A percentile compares a stretch with the other conserved stretches of the same genome.
These are phyloP conservation scores for Candida caryicola DNA, from an alignment of 805 yeast species.

Conservation along the genomic window DNA sequence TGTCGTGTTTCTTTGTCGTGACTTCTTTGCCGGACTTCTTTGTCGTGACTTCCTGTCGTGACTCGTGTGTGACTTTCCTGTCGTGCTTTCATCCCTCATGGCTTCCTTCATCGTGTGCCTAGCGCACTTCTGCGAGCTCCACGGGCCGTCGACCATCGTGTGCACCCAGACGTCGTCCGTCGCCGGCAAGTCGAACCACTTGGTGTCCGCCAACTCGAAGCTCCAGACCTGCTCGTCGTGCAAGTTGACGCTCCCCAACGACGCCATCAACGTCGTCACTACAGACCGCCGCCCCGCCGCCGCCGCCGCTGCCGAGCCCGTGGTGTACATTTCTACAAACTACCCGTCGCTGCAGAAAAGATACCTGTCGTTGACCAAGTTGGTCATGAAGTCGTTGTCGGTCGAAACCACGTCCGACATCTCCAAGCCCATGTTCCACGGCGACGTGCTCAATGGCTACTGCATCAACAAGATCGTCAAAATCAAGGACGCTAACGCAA, in stretches of 20 bases:
- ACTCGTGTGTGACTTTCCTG: too few species aligned
- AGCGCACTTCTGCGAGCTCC: constrained; percentile 77
- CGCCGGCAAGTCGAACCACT: constrained; percentile 17
- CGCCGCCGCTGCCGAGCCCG: constrained; percentile 2
- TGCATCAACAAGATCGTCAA: constrained; percentile 61
- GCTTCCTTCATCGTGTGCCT: constrained; percentile 48
- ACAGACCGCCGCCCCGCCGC: constrained; percentile 19
- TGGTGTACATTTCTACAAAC: constrained; percentile 51
- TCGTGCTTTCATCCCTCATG: constrained; percentile 17
- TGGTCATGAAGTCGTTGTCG: constrained; percentile 61
- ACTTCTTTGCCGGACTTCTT: too few species aligned
- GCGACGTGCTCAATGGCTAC: constrained; percentile 59
- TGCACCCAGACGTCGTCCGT: constrained; percentile 41
- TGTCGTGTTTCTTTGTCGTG: too few species aligned
- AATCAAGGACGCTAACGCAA: constrained; percentile 59
- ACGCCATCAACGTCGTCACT: constrained; percentile 20
- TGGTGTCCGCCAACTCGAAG: constrained; percentile 40
- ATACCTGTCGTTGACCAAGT: constrained; percentile 54
- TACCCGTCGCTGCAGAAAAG: constrained; percentile 50
- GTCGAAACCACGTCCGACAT: constrained; percentile 64
- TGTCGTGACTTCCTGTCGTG: too few species aligned
- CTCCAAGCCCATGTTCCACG: constrained; percentile 59
- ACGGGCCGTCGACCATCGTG: constrained; percentile 66
- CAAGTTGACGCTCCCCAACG: constrained; percentile 48
- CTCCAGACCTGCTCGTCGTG: constrained; percentile 59